Conservation (phyloP, 495 filamentous ascomycete species). For the Xylaria sp. region DNA sequence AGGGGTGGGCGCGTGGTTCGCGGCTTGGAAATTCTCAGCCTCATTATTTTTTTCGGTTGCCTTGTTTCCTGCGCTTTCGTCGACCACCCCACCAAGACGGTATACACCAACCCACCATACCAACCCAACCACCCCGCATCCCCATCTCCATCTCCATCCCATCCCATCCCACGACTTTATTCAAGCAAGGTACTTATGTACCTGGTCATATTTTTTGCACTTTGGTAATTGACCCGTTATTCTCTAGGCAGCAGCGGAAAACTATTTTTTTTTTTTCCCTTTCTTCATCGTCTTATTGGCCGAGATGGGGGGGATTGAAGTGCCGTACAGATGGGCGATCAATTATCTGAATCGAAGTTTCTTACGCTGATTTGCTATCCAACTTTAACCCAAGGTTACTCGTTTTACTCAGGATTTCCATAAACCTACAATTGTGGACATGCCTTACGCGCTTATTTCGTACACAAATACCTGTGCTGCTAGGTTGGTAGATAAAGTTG, state of each 20-base stretch:
- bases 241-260: constrained; percentile 22
- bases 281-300: constrained; percentile 4
- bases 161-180: no score
- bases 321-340: not conserved
- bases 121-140: not conserved
- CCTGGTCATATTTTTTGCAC: not conserved
- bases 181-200: no score
- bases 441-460: not conserved
- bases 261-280: no score
- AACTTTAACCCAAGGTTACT: no score
- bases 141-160: no score
- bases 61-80: constrained; percentile 19
- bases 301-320: not conserved
- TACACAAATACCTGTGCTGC: not conserved
- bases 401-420: no score
- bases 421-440: no score
- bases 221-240: no score
- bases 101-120: no score
- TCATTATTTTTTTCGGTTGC: constrained; percentile 18
- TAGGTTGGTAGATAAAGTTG: not conserved
- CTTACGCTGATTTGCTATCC: not conserved
- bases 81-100: no score
- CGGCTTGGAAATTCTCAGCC: constrained; percentile 17
- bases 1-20: constrained; percentile 2
- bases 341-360: not conserved